phyloP scores from a whole-genome alignment of 345 rosid genomes.

The Ailanthus altissimus region DNA sequence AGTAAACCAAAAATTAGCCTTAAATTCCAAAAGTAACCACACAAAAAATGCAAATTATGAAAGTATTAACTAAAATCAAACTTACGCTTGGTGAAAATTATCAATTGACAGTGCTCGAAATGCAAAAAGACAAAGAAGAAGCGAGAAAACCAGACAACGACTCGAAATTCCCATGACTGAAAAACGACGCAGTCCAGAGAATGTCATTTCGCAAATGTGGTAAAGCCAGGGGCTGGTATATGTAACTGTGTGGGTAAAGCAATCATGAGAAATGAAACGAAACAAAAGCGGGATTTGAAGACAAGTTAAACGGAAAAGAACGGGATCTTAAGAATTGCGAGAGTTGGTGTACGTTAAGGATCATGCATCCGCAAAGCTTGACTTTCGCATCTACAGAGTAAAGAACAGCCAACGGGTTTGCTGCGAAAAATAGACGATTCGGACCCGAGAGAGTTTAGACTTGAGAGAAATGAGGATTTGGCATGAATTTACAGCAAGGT shows the following conservation, averaged over 20 bases:
- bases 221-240: conserved; percentile 20
- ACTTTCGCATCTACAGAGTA: conserved; percentile 36
- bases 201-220: conserved; percentile 35
- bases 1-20: conserved; percentile 20
- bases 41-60: neutral
- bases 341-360: conserved; percentile 55
- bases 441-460: neutral
- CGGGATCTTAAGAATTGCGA: conserved; percentile 42
- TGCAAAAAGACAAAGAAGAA: conserved; percentile 46
- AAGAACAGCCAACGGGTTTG: conserved; percentile 27
- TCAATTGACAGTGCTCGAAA: conserved; percentile 60
- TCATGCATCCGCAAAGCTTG: conserved; percentile 38
- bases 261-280: conserved; percentile 24
- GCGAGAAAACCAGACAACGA: conserved; percentile 35
- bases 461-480: neutral
- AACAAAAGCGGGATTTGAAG: conserved; percentile 14
- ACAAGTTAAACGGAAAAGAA: conserved; percentile 24
- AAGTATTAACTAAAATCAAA: conserved; percentile 14
- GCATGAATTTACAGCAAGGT: neutral
- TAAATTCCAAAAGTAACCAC: neutral
- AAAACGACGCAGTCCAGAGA: conserved; percentile 12
- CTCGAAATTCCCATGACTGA: conserved; percentile 53
- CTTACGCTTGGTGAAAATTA: conserved; percentile 79
- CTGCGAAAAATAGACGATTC: neutral
- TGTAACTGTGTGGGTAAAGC: conserved; percentile 19